phyloP scores from a whole-genome alignment of 306 rosid genomes.

The Abrus pulchellus region DNA sequence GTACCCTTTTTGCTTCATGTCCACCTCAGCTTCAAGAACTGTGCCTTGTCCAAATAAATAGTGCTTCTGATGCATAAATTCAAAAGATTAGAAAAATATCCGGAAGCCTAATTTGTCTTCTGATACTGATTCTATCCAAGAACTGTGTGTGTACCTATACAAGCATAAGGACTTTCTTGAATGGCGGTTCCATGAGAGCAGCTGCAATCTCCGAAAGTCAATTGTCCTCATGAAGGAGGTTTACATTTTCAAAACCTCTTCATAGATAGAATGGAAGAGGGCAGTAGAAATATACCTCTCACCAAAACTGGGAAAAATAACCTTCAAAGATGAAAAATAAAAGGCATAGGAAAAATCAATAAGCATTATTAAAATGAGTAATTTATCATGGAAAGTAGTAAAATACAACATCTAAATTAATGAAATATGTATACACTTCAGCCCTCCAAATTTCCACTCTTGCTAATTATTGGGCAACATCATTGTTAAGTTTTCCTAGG shows the following conservation, averaged over 20 bases:
- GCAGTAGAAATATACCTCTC: slow-evolving; percentile 86
- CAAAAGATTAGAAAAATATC: not conserved
- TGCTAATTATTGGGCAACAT: not conserved
- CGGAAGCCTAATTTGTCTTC: not conserved
- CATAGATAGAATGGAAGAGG: slow-evolving; percentile 80
- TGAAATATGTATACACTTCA: not conserved
- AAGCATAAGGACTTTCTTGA: slow-evolving; percentile 44
- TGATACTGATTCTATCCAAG: slow-evolving; percentile 22
- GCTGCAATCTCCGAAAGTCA: slow-evolving; percentile 45
- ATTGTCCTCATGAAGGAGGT: slow-evolving; percentile 18
- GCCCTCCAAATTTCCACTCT: slow-evolving; percentile 23
- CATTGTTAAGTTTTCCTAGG: slow-evolving; percentile 7
- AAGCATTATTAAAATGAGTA: slow-evolving; percentile 24
- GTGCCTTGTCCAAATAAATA: slow-evolving; percentile 40
- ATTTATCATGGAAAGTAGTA: slow-evolving; percentile 17
- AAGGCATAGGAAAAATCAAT: slow-evolving; percentile 17
- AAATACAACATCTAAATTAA: slow-evolving; percentile 27
- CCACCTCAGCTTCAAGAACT: slow-evolving; percentile 37
- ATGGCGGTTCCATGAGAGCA: slow-evolving; percentile 35
- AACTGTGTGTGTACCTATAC: slow-evolving; percentile 51
- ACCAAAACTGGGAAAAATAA: slow-evolving; percentile 92
- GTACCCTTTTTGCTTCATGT: slow-evolving; percentile 22
- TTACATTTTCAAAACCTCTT: slow-evolving; percentile 75
- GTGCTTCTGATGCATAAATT: slow-evolving; percentile 45
- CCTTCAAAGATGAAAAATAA: slow-evolving; percentile 57